Base-by-base conservation (phyloP, 257 asterid species). In the Handroanthus guayacan region DNA sequence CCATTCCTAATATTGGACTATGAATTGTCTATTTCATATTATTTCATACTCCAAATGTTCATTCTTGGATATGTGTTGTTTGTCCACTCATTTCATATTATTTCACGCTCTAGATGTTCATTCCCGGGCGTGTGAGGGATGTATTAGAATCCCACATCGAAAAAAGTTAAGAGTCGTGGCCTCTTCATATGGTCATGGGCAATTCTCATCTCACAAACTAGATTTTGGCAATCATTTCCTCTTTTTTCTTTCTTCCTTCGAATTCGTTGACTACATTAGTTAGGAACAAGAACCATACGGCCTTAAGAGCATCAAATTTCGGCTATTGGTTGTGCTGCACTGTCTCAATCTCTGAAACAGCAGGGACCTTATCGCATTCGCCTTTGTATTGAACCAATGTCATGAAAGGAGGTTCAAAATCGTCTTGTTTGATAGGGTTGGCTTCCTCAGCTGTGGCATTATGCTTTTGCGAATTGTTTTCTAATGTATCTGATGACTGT, bases 201-300 rank as follows among this genome's bases (percentile, higher is more conserved):
- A n/a, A n/a, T n/a, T n/a, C n/a, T n/a, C n/a, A n/a, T n/a, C n/a
- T n/a, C n/a, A n/a, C n/a, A n/a, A n/a, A n/a, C n/a, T n/a, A n/a
- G n/a, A 88, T 95, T 83, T 90, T 94, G 80, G 93, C 90, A 50
- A 91, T 91, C 38, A 84, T 75, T 84, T 89, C 97, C 86, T 94
- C 97, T 2, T 92, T 94, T 78, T 91, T 91, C 91, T 89, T 89
- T 72, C 97, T 84, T 39, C 94, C 97, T 81, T 94, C 90, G 8
- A 97, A 94, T 57, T 94, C 96, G 41, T 86, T 89, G 58, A 82
- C 87, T 11, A 87, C 94, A 17, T 85, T 90, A 17, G 96, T 85
- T 50, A 91, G 61, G 67, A 92, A 87, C 47, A 93, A 96, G 80
- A 86, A 91, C 96, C 94, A 91, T 10, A 93, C 92, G 3, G 92